Evolutionary conservation across 257 asterid genomes (phyloP), one percentile per base, ranked within the genome.

Genomic region (Solanum gracilifrons): DNA sequence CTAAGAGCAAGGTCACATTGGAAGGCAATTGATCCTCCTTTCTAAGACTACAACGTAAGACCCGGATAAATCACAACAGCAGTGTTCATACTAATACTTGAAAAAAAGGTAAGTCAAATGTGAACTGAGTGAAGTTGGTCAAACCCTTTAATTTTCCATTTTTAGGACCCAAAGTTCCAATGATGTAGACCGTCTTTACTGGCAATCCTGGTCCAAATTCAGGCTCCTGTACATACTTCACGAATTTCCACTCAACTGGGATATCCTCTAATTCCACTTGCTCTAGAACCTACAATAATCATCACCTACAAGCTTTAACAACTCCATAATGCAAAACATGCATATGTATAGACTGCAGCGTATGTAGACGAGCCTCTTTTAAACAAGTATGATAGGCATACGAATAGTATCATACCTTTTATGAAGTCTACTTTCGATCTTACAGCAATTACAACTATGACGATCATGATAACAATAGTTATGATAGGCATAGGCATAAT

Each of bases 141-240:
- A 31, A 89, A 95, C 98, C 99, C 92, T 90, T 86, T 84, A 90
- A 89, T 73, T 91, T 91, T 90, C 86, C 91, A 80, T 90, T 91
- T 84, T 37, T 88, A 86, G 79, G 68, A 82, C 87, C 96, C 73
- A 88, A 83, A 75, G 89, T 88, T 84, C 97, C 98, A 16, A 82
- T 87, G 36, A 97, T 83, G 90, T 91, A 97, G 85, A 95, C 89
- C 9, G 95, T 93, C 89, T 93, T 93, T 73, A 91, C 46, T 2
- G 97, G 95, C 72, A 89, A 35, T 79, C 95, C 96, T 27, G 98
- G 98, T 87, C 99, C 99, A 90, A 95, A 97, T 84, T 93, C 98
- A 90, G 99, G 98, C 86, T 97, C 98, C 88, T 94, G 94, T 64
- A 90, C 86, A 46, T 90, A 90, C 92, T 95, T 95, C 85, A 76